Evolutionary conservation across 164 flowering plant species (phyloP).

Genomic region (Santalum album): DNA sequence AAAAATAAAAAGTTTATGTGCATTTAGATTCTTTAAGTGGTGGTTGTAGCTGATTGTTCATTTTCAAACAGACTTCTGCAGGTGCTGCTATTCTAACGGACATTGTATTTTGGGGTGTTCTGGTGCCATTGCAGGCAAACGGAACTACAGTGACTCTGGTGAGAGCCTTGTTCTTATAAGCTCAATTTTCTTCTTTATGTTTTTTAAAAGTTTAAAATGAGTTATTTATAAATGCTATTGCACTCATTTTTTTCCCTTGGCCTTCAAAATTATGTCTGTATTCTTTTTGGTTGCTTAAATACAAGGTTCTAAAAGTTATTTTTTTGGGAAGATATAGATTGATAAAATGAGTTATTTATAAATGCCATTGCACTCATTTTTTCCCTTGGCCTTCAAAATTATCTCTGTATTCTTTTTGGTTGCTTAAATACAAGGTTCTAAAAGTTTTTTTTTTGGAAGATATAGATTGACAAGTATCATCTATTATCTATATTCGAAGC

Average conservation of each 20-base stretch:
- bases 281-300: too few relatives aligned
- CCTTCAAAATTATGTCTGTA: too few relatives aligned
- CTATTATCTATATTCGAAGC: too few relatives aligned
- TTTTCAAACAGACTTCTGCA: conserved; percentile 53
- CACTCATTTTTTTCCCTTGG: not conserved
- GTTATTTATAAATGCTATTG: not conserved
- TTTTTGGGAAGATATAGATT: too few relatives aligned
- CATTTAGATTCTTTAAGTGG: not conserved
- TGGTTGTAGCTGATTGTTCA: not conserved
- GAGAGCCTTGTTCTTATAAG: conserved; percentile 9
- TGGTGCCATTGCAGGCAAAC: conserved; percentile 49
- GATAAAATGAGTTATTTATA: not conserved
- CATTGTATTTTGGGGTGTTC: conserved; percentile 71
- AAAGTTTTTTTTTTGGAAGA: too few relatives aligned
- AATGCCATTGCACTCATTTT: not conserved
- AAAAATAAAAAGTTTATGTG: not conserved
- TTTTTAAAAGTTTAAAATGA: not conserved
- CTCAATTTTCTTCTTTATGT: not conserved
- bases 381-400: too few relatives aligned
- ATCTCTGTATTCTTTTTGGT: too few relatives aligned
- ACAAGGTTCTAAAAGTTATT: too few relatives aligned
- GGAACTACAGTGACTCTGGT: conserved; percentile 43
- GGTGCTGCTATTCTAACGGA: conserved; percentile 85
- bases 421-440: too few relatives aligned
- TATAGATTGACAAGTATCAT: too few relatives aligned